Evolutionary conservation across 129 eudicot genomes (phyloP), one percentile per base, ranked within the genome.

Genomic region (Kitagawia praeruptora): DNA sequence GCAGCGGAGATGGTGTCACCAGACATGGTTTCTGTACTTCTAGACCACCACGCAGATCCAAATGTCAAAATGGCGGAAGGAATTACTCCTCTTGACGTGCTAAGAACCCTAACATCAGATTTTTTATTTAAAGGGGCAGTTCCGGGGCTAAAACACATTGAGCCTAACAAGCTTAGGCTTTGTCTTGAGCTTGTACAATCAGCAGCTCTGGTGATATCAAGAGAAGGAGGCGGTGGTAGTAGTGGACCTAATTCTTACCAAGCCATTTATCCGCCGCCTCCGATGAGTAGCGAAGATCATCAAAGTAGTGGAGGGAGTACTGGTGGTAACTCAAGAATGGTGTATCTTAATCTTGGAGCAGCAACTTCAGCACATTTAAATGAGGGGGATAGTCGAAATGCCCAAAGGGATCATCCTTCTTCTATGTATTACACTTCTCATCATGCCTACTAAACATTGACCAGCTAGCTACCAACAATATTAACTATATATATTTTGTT

Each of bases 1-100:
- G 98, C 98, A 1, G 92, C 98, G 0, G 97, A 95, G 84, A 92
- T 95, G 98, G 98, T 92, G 34, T 92, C 97, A 1, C 96, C 98
- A 15, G 98, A 95, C 82, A 95, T 95, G 98, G 98, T 95, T 37
- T 91, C 98, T 0, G 98, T 95, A 4, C 83, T 95, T 2, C 89
- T 95, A 0, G 98, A 95, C 87, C 98, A 95, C 85, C 98, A 95
- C 75, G 98, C 98, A 0, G 97, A 95, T 84, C 98, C 98, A 0
- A 92, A 88, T 81, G 94, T 87, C 6, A 70, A 91, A 39, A 95
- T 93, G 15, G 86, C 90, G 0, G 98, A 95, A 34, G 97, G 97
- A 53, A 78, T 95, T 82, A 92, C 98, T 47, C 97, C 98, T 10
- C 86, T 95, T 4, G 97, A 92, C 49, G 83, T 95, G 11, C 92